A percentile compares a stretch with the other conserved stretches of the same genome.
phyloP scores from a whole-genome alignment of 2,329 filamentous ascomycete genomes.

The Penicillium digitatum region DNA sequence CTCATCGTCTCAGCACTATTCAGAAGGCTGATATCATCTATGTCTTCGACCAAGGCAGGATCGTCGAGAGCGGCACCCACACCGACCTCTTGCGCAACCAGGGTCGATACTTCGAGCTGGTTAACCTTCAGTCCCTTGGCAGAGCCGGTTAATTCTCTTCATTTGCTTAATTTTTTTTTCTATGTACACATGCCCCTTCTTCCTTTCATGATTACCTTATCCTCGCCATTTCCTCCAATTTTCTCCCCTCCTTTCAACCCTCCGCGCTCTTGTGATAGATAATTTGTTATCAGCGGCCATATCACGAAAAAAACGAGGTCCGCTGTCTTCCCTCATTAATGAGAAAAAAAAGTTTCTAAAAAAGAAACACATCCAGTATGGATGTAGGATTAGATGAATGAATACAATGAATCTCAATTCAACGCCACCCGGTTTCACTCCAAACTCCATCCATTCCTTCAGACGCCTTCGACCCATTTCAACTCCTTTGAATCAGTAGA shows the following conservation, averaged over 20 bases:
- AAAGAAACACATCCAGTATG: neutral
- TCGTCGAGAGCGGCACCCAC: slow-evolving; percentile 83
- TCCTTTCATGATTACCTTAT: neutral
- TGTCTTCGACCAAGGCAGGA: slow-evolving; percentile 85
- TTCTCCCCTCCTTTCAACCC: neutral
- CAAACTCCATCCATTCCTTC: neutral
- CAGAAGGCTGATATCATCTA: slow-evolving; percentile 94
- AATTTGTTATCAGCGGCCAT: neutral
- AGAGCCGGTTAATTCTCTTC: slow-evolving; percentile 43
- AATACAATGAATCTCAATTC: slow-evolving; percentile 4
- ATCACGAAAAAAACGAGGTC: neutral
- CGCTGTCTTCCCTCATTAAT: neutral
- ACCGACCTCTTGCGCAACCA: slow-evolving; percentile 64
- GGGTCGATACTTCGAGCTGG: slow-evolving; percentile 72
- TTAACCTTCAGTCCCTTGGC: slow-evolving; percentile 73
- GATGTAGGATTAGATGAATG: slow-evolving; percentile 1
- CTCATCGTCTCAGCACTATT: slow-evolving; percentile 86
- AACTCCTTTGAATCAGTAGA: neutral
- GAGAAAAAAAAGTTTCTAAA: neutral
- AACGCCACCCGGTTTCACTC: neutral
- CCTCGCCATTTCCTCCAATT: neutral
- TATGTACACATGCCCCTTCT: neutral
- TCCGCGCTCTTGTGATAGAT: neutral
- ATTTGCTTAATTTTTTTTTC: neutral
- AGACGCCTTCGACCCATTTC: neutral